phyloP scores from a whole-genome alignment of 306 rosid species.

The Cicer yamashitae region DNA sequence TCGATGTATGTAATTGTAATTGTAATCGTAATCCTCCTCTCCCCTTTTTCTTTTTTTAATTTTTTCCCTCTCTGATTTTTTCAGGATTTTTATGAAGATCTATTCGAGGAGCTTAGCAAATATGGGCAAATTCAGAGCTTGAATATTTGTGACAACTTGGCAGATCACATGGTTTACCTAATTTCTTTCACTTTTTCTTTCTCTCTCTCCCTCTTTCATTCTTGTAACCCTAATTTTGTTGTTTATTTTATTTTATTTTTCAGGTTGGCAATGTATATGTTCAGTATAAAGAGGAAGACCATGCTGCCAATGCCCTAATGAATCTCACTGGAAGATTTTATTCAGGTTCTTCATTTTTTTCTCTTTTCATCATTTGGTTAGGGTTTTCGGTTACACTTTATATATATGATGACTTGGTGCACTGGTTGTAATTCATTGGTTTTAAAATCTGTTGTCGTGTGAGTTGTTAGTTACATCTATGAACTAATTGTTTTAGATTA shows the following conservation, averaged over 20 bases:
- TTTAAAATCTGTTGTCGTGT: neutral
- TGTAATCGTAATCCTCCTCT: neutral
- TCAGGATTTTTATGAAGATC: constrained; percentile 94
- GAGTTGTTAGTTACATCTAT: neutral
- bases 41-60: no score
- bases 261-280: constrained; percentile 96
- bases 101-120: constrained; percentile 94
- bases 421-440: neutral
- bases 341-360: constrained; percentile 61
- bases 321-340: constrained; percentile 91
- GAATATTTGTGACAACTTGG: constrained; percentile 95
- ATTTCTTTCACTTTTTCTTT: no score
- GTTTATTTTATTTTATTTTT: neutral
- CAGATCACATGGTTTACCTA: constrained; percentile 88
- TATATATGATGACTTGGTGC: no score
- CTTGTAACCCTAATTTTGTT: neutral
- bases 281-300: constrained; percentile 91
- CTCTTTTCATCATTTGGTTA: neutral
- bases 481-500: neutral
- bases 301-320: constrained; percentile 89
- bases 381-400: neutral
- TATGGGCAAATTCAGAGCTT: constrained; percentile 91
- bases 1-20: constrained; percentile 40
- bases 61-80: neutral
- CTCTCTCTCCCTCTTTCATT: neutral